phyloP scores from a whole-genome alignment of 2,329 filamentous ascomycete genomes.

The Zarea fungicola region DNA sequence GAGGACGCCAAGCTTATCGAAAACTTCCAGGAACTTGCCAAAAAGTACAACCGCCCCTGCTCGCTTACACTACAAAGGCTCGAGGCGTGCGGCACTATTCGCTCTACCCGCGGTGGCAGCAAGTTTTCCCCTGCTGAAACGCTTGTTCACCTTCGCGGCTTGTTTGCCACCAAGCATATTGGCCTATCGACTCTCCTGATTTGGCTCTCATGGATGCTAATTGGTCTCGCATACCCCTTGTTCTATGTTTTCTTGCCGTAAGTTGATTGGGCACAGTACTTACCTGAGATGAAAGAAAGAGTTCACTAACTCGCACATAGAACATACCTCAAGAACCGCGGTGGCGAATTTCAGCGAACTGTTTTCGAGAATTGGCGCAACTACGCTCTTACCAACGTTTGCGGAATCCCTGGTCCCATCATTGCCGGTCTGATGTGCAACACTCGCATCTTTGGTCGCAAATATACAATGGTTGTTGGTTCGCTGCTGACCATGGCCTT shows the following conservation, averaged over 20 bases:
- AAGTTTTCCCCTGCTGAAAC: slow-evolving; percentile 29
- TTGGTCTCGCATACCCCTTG: slow-evolving; percentile 68
- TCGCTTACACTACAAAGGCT: slow-evolving; percentile 41
- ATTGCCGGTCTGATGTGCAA: slow-evolving; percentile 64
- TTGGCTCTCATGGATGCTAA: slow-evolving; percentile 64
- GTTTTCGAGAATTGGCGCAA: slow-evolving; percentile 64
- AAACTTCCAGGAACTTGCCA: slow-evolving; percentile 44
- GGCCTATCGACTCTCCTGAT: slow-evolving; percentile 58
- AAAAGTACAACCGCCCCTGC: slow-evolving; percentile 34
- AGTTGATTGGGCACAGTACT: slow-evolving; percentile 16
- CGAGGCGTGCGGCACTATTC: slow-evolving; percentile 39
- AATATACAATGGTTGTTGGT: slow-evolving; percentile 61
- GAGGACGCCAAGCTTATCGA: slow-evolving; percentile 44
- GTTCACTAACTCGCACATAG: slow-evolving; percentile 20
- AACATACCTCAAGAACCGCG: slow-evolving; percentile 55
- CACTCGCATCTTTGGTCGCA: slow-evolving; percentile 51
- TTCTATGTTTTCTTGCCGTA: slow-evolving; percentile 69
- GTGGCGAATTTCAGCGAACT: slow-evolving; percentile 48
- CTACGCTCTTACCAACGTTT: slow-evolving; percentile 64
- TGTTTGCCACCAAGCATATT: slow-evolving; percentile 58
- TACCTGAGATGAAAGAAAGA: background rate
- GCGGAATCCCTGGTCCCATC: slow-evolving; percentile 63
- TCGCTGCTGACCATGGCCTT: slow-evolving; percentile 63
- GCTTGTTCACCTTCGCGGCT: slow-evolving; percentile 53
- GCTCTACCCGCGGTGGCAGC: slow-evolving; percentile 29